Base-by-base conservation (phyloP, 2,329 filamentous ascomycete genomes). In the Grosmannia serpens region DNA sequence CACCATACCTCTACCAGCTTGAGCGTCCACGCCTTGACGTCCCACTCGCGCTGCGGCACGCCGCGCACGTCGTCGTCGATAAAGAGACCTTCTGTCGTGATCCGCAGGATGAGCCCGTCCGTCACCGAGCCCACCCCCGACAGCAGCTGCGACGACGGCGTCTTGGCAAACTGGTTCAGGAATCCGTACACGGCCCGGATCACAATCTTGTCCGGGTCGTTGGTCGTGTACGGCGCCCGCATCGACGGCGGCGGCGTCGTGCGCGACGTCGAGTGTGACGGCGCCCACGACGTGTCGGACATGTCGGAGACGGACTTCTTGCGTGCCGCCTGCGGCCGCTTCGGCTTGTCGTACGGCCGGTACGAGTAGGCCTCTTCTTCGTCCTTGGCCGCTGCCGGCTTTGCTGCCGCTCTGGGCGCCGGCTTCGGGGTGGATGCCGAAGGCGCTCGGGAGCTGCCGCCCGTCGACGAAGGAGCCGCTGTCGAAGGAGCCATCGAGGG, bases 1-100 rank as follows among this genome's bases (percentile, higher is more conserved):
- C 86, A 91, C 83, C 87, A 89, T 76, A 94, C 86, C 81, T 97
- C 94, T 71, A 95, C 84, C 64, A 87, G 77, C 74, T 95, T 96
- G 73, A 99, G 82, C 50, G 91, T 96, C 94, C 94, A 97, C 29
- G 92, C 91, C 73, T 97, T 97, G 68, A 97, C 85, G 70, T 99
- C 94, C 94, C 94, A 99, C 74, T 99, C 94, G 60, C 94, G 85
- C 73, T 97, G 91, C n/a, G 89, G 86, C 20, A 96, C 89, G 62
- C 85, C 85, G 51, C 91, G 85, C 56, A 96, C 83, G 70, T 97
- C 94, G 70, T 99, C 94, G 70, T 99, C 94, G 68, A 99, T 94
- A 73, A 97, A 97, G 57, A 97, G 80, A 22, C 94, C 94, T 70
- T 96, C 92, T 1, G 90, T 95, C 13, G 89, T 92, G 67, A 97